Evolutionary conservation across 768 basidiomycete species (phyloP).

Genomic region (Boletus huronensis): DNA sequence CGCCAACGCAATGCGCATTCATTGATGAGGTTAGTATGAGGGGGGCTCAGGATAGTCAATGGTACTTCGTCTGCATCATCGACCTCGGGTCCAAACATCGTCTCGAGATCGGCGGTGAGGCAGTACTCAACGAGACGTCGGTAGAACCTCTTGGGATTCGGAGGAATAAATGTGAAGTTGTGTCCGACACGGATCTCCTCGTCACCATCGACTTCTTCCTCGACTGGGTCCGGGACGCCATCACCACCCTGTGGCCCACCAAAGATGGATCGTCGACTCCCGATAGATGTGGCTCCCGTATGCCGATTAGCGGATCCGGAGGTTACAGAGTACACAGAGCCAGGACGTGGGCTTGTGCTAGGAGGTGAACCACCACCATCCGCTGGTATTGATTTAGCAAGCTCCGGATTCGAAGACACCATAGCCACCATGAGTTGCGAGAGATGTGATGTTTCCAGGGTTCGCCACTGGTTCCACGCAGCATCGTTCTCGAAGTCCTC

Average conservation of each 20-base stretch:
- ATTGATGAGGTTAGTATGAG: slow-evolving; percentile 79
- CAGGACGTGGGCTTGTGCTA: slow-evolving; percentile 44
- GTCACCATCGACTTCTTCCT: slow-evolving; percentile 49
- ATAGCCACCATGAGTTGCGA: slow-evolving; percentile 87
- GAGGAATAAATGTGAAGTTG: slow-evolving; percentile 87
- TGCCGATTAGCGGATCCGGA: slow-evolving; percentile 42
- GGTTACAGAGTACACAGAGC: slow-evolving; percentile 52
- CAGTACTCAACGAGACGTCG: slow-evolving; percentile 79
- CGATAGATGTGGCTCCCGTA: slow-evolving; percentile 56
- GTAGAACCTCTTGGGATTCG: slow-evolving; percentile 84
- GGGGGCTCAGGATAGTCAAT: slow-evolving; percentile 77
- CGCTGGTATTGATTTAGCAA: slow-evolving; percentile 72
- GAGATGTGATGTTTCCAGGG: slow-evolving; percentile 75
- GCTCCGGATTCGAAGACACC: slow-evolving; percentile 81
- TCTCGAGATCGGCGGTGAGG: slow-evolving; percentile 79
- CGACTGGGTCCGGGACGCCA: slow-evolving; percentile 32
- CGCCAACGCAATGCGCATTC: slow-evolving; percentile 91
- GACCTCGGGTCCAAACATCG: slow-evolving; percentile 87
- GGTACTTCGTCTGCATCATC: slow-evolving; percentile 95
- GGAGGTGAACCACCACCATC: slow-evolving; percentile 33
- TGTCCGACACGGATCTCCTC: slow-evolving; percentile 71
- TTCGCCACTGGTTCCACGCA: slow-evolving; percentile 82
- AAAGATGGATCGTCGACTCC: slow-evolving; percentile 64
- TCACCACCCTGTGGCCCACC: slow-evolving; percentile 29
- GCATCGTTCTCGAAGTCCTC: slow-evolving; percentile 84